Percentiles rank a stretch among this genome's conserved stretches.
Evolutionary conservation across 2,329 filamentous ascomycete genomes (phyloP).

Genomic region (Coniochaeta hoffmannii): DNA sequence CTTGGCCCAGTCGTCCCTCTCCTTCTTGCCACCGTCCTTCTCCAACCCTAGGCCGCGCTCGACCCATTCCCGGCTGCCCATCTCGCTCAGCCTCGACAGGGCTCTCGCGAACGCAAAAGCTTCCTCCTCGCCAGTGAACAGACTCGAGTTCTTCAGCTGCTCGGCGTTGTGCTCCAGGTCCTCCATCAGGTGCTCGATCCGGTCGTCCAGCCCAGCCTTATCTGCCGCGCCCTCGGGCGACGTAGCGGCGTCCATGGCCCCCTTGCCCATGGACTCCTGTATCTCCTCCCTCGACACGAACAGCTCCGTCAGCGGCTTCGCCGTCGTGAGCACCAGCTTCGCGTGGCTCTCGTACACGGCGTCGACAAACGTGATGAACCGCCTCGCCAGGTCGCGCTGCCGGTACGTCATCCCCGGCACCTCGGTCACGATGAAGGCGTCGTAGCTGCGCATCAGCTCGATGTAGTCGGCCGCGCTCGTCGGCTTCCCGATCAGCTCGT

Average conservation of each 20-base stretch:
- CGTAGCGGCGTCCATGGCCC: slow-evolving; percentile 14
- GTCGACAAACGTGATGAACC: slow-evolving; percentile 97
- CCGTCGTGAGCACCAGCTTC: slow-evolving; percentile 91
- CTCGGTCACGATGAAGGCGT: slow-evolving; percentile 86
- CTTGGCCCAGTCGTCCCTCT: slow-evolving; percentile 59
- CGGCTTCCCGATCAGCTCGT: slow-evolving; percentile 81
- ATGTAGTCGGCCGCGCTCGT: slow-evolving; percentile 94
- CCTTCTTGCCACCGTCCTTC: slow-evolving; percentile 53
- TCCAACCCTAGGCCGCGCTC: slow-evolving; percentile 70
- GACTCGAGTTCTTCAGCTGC: slow-evolving; percentile 73
- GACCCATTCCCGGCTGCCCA: slow-evolving; percentile 94
- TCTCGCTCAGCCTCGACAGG: slow-evolving; percentile 75
- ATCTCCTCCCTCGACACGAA: slow-evolving; percentile 73
- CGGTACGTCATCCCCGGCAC: slow-evolving; percentile 86
- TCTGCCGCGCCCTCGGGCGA: slow-evolving; percentile 25
- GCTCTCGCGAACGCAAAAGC: slow-evolving; percentile 92
- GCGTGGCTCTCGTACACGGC: slow-evolving; percentile 88
- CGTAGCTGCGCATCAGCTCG: slow-evolving; percentile 82
- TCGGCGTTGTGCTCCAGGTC: slow-evolving; percentile 79
- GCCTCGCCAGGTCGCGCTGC: slow-evolving; percentile 77
- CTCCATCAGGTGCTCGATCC: slow-evolving; percentile 77
- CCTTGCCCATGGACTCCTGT: slow-evolving; percentile 45
- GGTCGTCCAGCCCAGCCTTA: slow-evolving; percentile 48
- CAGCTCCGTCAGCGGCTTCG: slow-evolving; percentile 74
- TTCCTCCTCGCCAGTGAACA: slow-evolving; percentile 94